phyloP scores from a whole-genome alignment of 2,329 filamentous ascomycete species.

The Claviceps sorghi region DNA sequence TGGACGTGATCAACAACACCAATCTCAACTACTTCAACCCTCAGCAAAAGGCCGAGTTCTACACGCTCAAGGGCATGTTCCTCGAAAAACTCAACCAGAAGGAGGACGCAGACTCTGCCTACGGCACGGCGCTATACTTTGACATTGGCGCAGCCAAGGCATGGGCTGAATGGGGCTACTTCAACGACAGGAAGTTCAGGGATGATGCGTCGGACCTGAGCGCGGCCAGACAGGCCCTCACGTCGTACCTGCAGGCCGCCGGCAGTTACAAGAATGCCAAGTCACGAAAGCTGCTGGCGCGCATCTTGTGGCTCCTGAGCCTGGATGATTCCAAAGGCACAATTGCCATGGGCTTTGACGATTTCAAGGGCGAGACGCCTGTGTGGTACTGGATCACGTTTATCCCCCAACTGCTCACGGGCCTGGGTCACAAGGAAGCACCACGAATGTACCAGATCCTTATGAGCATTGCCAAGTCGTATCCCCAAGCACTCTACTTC shows the following conservation, averaged over 20 bases:
- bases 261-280: slow-evolving; percentile 96
- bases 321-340: slow-evolving; percentile 77
- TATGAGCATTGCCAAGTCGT: slow-evolving; percentile 86
- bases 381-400: slow-evolving; percentile 99
- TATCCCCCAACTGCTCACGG: slow-evolving; percentile 88
- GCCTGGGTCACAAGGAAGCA: slow-evolving; percentile 81
- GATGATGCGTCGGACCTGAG: slow-evolving; percentile 70
- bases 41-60: slow-evolving; percentile 96
- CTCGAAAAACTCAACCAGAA: slow-evolving; percentile 83
- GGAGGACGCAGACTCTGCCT: slow-evolving; percentile 83
- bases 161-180: slow-evolving; percentile 98
- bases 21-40: slow-evolving; percentile 97
- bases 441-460: slow-evolving; percentile 74
- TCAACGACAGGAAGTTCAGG: slow-evolving; percentile 94
- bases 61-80: slow-evolving; percentile 99
- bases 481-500: slow-evolving; percentile 93
- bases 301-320: slow-evolving; percentile 90
- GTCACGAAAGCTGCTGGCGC: slow-evolving; percentile 80
- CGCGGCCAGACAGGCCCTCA: slow-evolving; percentile 79
- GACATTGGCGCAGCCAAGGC: slow-evolving; percentile 92
- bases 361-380: slow-evolving; percentile 92
- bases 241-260: slow-evolving; percentile 89
- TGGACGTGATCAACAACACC: slow-evolving; percentile 99
- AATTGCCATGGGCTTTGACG: slow-evolving; percentile 76
- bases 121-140: slow-evolving; percentile 88